Conservation (phyloP, 1,284 basidiomycete species). For the Vanrija humicola region DNA sequence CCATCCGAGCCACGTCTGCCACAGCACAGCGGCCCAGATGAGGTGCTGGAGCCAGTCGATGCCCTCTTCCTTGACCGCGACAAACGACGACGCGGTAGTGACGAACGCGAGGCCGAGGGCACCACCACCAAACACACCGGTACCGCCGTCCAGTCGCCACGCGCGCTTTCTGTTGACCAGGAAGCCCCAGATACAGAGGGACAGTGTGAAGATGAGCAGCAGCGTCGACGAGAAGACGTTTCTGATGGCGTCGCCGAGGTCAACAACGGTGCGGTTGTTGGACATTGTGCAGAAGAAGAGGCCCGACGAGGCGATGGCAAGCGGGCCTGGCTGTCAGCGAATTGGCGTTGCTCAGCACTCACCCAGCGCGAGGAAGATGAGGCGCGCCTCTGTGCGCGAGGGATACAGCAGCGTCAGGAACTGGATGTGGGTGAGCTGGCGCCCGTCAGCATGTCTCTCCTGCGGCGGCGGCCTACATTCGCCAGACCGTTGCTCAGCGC, state of each 20-base stretch:
- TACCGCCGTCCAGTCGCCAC: slow-evolving; percentile 94
- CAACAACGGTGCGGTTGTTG: slow-evolving; percentile 52
- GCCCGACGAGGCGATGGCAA: slow-evolving; percentile 77
- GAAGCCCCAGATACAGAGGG: slow-evolving; percentile 89
- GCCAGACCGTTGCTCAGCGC: slow-evolving; percentile 78
- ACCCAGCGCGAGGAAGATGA: slow-evolving; percentile 79
- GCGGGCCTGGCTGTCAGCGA: slow-evolving; percentile 53
- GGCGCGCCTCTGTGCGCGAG: slow-evolving; percentile 79
- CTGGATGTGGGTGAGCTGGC: slow-evolving; percentile 92
- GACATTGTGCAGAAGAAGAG: slow-evolving; percentile 79
- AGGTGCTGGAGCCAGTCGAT: slow-evolving; percentile 80
- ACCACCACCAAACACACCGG: slow-evolving; percentile 84
- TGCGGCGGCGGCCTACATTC: slow-evolving; percentile 58
- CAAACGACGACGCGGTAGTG: slow-evolving; percentile 76
- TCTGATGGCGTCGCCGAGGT: slow-evolving; percentile 71
- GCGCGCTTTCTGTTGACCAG: slow-evolving; percentile 84
- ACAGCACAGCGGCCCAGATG: slow-evolving; percentile 80
- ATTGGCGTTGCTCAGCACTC: too few species aligned
- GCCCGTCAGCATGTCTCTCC: not conserved
- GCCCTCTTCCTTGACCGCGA: slow-evolving; percentile 77
- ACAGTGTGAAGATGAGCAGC: slow-evolving; percentile 84
- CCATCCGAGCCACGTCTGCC: slow-evolving; percentile 82
- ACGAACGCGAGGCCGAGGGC: slow-evolving; percentile 72
- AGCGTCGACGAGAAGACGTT: slow-evolving; percentile 96
- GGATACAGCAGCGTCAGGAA: slow-evolving; percentile 95